Evolutionary conservation across 306 rosid species (phyloP).

Genomic region (Prunus fruticosa): DNA sequence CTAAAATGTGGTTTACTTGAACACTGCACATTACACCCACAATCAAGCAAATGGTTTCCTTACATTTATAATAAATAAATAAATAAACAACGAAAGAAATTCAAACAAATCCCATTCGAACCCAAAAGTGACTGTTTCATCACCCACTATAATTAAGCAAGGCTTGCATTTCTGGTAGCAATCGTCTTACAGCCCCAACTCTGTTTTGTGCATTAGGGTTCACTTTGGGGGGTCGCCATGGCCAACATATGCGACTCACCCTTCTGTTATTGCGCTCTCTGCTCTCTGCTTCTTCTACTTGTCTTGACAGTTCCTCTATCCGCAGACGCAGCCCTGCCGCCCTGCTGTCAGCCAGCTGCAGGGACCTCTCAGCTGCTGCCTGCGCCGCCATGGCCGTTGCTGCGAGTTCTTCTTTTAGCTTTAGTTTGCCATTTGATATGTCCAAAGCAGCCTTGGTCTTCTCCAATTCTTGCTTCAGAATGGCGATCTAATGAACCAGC

Average conservation of each 20-base stretch:
- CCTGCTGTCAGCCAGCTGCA: constrained; percentile 65
- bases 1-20: neutral
- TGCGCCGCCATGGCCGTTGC: constrained; percentile 74
- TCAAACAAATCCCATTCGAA: neutral
- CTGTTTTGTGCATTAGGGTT: constrained; percentile 33
- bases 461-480: constrained; percentile 73
- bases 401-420: constrained; percentile 75
- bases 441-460: constrained; percentile 65
- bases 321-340: constrained; percentile 50
- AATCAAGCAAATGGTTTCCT: neutral
- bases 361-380: constrained; percentile 79
- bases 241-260: constrained; percentile 73
- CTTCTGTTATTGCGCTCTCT: constrained; percentile 41
- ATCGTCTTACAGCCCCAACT: constrained; percentile 34
- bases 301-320: constrained; percentile 57
- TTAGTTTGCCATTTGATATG: constrained; percentile 58
- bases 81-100: neutral
- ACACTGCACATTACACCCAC: neutral
- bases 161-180: constrained; percentile 86
- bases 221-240: constrained; percentile 57
- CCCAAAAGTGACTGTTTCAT: neutral
- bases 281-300: constrained; percentile 67
- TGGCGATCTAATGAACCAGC: constrained; percentile 43
- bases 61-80: neutral
- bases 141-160: constrained; percentile 35